Conservation (phyloP, 2,329 filamentous ascomycete species). For the Thermoascus crustaceus region DNA sequence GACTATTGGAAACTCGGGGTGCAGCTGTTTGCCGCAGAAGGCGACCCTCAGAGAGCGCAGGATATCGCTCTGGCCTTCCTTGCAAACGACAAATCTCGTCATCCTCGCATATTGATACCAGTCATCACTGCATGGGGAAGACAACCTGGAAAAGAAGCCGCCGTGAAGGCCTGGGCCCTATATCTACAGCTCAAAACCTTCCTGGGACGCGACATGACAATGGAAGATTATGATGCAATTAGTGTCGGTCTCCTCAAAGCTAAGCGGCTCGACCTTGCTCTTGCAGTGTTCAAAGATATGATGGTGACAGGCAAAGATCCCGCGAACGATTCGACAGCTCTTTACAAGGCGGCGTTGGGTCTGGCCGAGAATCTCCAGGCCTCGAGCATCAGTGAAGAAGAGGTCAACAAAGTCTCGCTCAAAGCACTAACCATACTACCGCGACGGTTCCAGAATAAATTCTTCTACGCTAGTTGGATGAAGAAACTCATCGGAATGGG, state of each 20-base stretch:
- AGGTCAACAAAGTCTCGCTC: constrained; percentile 42
- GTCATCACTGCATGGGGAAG: constrained; percentile 62
- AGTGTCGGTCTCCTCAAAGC: constrained; percentile 62
- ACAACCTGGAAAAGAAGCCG: constrained; percentile 41
- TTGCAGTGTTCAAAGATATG: constrained; percentile 82
- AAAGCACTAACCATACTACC: constrained; percentile 47
- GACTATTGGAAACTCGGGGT: constrained; percentile 43
- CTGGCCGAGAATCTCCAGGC: constrained; percentile 34
- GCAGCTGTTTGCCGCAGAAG: constrained; percentile 41
- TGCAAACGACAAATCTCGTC: constrained; percentile 35
- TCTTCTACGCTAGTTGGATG: constrained; percentile 83
- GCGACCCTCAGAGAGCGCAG: constrained; percentile 41
- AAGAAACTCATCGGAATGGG: constrained; percentile 70
- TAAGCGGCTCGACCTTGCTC: constrained; percentile 57
- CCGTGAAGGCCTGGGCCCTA: constrained; percentile 55
- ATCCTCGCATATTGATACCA: constrained; percentile 44
- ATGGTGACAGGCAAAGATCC: constrained; percentile 55
- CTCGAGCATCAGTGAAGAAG: constrained; percentile 32
- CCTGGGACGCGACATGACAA: constrained; percentile 53
- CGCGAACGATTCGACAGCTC: constrained; percentile 35
- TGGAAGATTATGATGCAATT: constrained; percentile 69
- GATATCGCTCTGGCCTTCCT: constrained; percentile 40
- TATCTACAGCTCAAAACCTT: constrained; percentile 58
- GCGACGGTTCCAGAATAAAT: constrained; percentile 56
- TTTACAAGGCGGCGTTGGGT: constrained; percentile 36